Percentiles rank a stretch among this genome's conserved stretches.
Evolutionary conservation across 2,329 filamentous ascomycete species (phyloP).

Genomic region (Beauveria caledonica): DNA sequence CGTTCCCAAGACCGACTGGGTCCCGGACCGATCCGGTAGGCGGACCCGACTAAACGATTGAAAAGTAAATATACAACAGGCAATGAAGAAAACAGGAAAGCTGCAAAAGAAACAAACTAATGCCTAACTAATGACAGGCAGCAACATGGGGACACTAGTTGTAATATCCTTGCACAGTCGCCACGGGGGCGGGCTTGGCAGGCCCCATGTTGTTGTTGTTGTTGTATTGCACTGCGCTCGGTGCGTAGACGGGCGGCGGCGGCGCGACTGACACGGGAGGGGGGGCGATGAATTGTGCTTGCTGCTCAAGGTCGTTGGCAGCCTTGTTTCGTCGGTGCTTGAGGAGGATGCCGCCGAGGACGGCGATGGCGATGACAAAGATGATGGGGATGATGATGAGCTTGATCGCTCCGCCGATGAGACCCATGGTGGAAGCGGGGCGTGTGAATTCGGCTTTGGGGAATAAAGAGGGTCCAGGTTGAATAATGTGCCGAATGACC

Average conservation of each 20-base stretch:
- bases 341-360: not conserved
- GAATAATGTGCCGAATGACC: not conserved
- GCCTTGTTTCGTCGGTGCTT: not conserved
- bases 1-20: not conserved
- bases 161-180: not conserved
- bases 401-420: conserved; percentile 7
- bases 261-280: not conserved
- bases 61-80: not conserved
- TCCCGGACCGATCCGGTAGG: not conserved
- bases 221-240: not conserved
- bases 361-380: not conserved
- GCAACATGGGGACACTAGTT: not conserved
- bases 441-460: not conserved
- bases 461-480: not conserved
- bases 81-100: not conserved
- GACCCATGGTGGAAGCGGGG: not conserved
- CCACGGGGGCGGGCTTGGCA: not conserved
- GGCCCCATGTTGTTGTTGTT: not conserved
- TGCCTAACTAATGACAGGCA: not conserved
- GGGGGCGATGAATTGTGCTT: not conserved
- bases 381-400: conserved; percentile 4
- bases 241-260: conserved; percentile 1
- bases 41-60: not conserved
- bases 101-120: not conserved
- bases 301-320: conserved; percentile 1